Base-by-base conservation (phyloP, 192 early-diverging fungal genomes). In the Umbelopsis sp. region DNA sequence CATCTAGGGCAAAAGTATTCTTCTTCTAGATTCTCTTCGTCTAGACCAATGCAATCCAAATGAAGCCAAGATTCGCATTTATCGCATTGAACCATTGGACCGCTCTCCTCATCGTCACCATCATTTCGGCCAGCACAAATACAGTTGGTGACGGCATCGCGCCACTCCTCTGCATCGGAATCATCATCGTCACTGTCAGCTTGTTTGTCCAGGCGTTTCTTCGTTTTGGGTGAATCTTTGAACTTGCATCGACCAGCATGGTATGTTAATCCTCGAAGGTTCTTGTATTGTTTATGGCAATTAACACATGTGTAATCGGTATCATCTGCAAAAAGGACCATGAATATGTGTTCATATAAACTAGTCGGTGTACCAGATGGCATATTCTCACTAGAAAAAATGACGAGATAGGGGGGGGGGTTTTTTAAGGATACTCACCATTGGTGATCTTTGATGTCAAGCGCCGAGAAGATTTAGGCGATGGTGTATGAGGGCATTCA, bases 71-170 rank as follows among this genome's bases (percentile, higher is more conserved):
- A 68, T 52, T 84, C 72, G 52, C 91, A 92, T 44, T 83, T 73
- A 79, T 90, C 89, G 71, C 91, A 92, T 77, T 92, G 91, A 16
- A 92, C 83, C 87, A 92, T 89, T 16, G 84, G 71, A 3, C 79
- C 77, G 6, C 53, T 77, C 31, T 52, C 38, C 10, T 71, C 74
- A 36, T 41, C 38, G 5, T 41, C 38, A 11, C 12, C 38, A 11
- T 6, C 38, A 11, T 41, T 6, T 41, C 0, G 4, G 38, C 38
- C 38, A 41, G 70, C 76, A 65, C 83, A 85, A 29, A 85, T 71
- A 70, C 83, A 85, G 56, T 80, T 74, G n/a, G 82, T 78, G 4
- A 76, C 54, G 6, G 71, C 80, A 50, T 84, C 56, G 17, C 31
- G 29, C 56, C 56, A 62, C n/a, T 62, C 56, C 11, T 62, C 56